Evolutionary conservation across 2,329 filamentous ascomycete genomes (phyloP).

Genomic region (Trichoderma sp.): DNA sequence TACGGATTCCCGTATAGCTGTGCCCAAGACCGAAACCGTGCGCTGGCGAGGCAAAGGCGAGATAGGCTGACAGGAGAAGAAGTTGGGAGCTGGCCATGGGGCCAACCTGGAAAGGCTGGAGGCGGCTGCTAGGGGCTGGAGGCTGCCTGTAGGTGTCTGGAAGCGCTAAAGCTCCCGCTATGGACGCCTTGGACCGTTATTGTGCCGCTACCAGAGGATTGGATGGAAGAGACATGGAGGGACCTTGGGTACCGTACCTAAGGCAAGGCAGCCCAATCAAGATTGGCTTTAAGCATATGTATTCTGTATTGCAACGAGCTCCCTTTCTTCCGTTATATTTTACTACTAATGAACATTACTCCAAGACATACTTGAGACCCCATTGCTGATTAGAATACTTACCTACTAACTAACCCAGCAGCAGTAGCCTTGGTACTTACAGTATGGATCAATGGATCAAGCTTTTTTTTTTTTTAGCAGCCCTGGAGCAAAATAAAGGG

Average conservation of each 20-base stretch:
- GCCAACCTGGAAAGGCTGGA: background rate
- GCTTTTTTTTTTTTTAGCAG: background rate
- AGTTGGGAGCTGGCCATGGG: constrained; percentile 12
- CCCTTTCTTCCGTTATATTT: too few species aligned
- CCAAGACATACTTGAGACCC: too few species aligned
- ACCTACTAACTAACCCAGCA: background rate
- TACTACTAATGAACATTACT: too few species aligned
- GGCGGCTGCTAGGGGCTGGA: background rate
- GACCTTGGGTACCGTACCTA: background rate
- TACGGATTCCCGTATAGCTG: background rate
- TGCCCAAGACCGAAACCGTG: background rate
- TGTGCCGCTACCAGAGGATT: background rate
- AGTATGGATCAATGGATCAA: too few species aligned
- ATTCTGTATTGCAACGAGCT: too few species aligned
- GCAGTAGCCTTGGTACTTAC: too few species aligned
- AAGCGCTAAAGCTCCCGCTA: background rate
- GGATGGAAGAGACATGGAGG: too few species aligned
- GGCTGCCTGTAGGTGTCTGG: background rate
- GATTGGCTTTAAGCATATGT: too few species aligned
- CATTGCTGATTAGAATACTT: too few species aligned
- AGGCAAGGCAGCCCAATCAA: too few species aligned
- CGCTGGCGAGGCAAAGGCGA: constrained; percentile 15
- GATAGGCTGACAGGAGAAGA: constrained; percentile 13
- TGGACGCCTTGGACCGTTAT: too few species aligned
- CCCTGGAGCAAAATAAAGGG: background rate